phyloP scores from a whole-genome alignment of 192 early-diverging fungal genomes.

The Coemansia brasiliensis region DNA sequence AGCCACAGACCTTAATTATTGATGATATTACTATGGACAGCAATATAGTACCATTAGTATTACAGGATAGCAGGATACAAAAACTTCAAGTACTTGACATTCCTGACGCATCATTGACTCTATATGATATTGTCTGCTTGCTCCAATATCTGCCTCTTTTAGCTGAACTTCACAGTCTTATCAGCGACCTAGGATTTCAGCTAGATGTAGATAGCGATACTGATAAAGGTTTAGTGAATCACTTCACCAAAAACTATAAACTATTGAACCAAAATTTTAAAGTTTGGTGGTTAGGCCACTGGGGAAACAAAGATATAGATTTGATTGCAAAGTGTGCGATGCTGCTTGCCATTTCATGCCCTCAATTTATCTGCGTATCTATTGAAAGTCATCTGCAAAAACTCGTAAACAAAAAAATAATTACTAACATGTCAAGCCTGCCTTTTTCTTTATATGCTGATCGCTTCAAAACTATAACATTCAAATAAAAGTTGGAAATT shows the following conservation, averaged over 20 bases:
- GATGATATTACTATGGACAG: constrained; percentile 6
- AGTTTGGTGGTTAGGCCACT: constrained; percentile 2
- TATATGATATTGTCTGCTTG: neutral
- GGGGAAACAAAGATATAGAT: neutral
- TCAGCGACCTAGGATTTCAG: neutral
- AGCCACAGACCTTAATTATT: constrained; percentile 1
- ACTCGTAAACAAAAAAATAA: neutral
- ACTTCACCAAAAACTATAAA: neutral
- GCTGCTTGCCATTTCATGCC: constrained; percentile 25
- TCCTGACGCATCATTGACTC: constrained; percentile 4
- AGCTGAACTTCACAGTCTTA: constrained; percentile 1
- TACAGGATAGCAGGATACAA: neutral
- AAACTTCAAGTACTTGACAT: constrained; percentile 3
- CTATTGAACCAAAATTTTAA: neutral
- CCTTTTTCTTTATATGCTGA: neutral
- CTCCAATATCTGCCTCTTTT: neutral
- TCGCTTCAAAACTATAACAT: neutral
- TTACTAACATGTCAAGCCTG: neutral
- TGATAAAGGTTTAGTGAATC: neutral
- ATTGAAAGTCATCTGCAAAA: neutral
- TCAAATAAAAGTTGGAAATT: neutral
- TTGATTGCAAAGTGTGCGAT: constrained; percentile 8
- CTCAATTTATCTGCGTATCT: constrained; percentile 1
- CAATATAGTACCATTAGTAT: neutral
- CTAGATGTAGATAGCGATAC: neutral